Evolutionary conservation across 106 monocot genomes (phyloP), one percentile per base, ranked within the genome.

Genomic region (Dioscorea dumetorum): DNA sequence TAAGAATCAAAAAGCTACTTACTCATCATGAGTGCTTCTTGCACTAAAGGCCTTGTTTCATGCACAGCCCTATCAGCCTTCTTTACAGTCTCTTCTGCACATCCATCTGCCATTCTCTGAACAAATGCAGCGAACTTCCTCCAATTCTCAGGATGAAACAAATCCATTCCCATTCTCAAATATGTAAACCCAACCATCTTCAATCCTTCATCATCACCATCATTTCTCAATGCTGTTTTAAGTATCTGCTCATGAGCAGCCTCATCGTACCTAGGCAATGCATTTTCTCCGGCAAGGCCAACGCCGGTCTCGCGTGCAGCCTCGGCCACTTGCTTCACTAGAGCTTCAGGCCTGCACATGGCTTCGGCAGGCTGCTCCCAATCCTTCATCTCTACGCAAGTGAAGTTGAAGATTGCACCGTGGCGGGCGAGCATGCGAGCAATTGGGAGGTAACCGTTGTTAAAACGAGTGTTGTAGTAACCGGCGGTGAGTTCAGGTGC

Each of bases 401-500:
- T 95, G 79, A 95, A 91, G 84, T 91, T 95, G 60, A 95, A 76
- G 57, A 88, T 70, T 9, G 85, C 95, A n/a, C 88, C 85, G 72
- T 95, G 79, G 0, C 80, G 82, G 21, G 57, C 88, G 18, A 95
- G 62, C 82, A 84, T 83, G 21, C 77, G 74, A 4, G 95, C 95
- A 33, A 91, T 84, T 6, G 88, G 84, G 21, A 74, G 64, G 72
- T 95, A 95, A 12, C 95, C 95, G 69, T 95, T 82, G 31, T 76
- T 88, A 49, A 63, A 63, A 6, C 85, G 71, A 24, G 94, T 90
- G 85, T 91, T 95, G 77, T 95, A 91, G 80, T 88, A 95, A 21
- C 95, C 95, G 0, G 95, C 95, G 0, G 95, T 95, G 62, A 95
- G 88, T 83, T 95, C 95, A 0, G 95, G 33, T 1, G 88, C 81